These are phyloP conservation scores for Myotisia sp. DNA, from an alignment of 2,329 filamentous ascomycete species.

Conservation along the genomic window DNA sequence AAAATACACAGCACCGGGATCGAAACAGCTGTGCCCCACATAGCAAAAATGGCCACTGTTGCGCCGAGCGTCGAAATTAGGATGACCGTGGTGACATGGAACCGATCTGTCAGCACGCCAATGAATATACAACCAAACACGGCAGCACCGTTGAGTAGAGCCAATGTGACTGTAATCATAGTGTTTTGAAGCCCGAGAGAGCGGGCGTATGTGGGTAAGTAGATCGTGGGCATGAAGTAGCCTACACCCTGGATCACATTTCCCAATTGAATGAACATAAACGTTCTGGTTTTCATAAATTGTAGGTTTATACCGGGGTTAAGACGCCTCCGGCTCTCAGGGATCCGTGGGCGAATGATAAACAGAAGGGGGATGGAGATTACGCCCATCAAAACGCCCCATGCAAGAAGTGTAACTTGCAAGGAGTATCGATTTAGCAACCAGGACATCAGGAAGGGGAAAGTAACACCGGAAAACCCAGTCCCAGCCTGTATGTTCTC, in stretches of 20 bases:
- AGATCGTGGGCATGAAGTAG: conserved; percentile 26
- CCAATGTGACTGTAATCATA: conserved; percentile 19
- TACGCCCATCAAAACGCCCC: conserved; percentile 22
- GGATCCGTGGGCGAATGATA: conserved; percentile 20
- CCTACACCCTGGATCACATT: conserved; percentile 27
- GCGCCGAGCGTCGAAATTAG: conserved; percentile 30
- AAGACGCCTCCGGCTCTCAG: conserved; percentile 15
- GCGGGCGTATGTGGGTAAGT: conserved; percentile 26
- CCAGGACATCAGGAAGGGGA: conserved; percentile 21
- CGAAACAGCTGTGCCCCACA: conserved; percentile 35
- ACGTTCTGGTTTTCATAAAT: conserved; percentile 25
- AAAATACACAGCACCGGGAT: conserved; percentile 31
- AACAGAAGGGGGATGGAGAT: conserved; percentile 25
- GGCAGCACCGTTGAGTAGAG: conserved; percentile 20
- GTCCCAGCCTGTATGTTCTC: conserved; percentile 26
- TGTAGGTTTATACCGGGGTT: conserved; percentile 15
- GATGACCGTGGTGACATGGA: conserved; percentile 29
- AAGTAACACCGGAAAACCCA: conserved; percentile 20
- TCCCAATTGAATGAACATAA: conserved; percentile 34
- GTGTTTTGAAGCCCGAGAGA: conserved; percentile 16
- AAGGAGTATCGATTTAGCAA: conserved; percentile 19
- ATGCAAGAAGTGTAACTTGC: conserved; percentile 17
- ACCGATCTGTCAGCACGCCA: conserved; percentile 29
- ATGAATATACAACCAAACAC: conserved; percentile 23
- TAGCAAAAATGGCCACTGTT: conserved; percentile 28